Base-by-base conservation (phyloP, 352 stramenopile species). In the Phytophthora gonapodyides region DNA sequence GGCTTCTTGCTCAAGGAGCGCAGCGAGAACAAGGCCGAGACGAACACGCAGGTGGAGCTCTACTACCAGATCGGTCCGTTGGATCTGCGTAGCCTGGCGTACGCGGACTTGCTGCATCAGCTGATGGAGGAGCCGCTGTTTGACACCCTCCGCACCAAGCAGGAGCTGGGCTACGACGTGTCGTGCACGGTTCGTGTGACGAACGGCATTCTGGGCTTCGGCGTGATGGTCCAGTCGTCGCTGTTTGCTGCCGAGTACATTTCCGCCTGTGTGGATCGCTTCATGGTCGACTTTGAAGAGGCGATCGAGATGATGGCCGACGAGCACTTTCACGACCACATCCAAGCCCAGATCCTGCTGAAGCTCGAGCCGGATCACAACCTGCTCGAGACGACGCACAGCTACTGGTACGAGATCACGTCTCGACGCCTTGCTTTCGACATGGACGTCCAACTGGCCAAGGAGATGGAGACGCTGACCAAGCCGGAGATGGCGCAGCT, bases 81-180 rank as follows among this genome's bases (percentile, higher is more conserved):
- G 53, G 81, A 67, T 43, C 31, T 94, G 30, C 71, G 72, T 5
- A 64, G 68, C 24, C 67, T 93, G 30, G 86, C 85, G n/a, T 85
- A 91, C 42, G 83, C 80, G 0, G 87, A 96, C 46, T 67, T 97
- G 60, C 62, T 97, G 9, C 83, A 96, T 48, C 79, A 94, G 44
- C 67, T 96, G 47, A 97, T 97, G 87, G 87, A 93, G 41, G 89
- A 97, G 51, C 89, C 89, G 21, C 65, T 96, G 13, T 97, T 96
- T 61, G 87, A 96, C 41, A 87, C 82, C 1, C 63, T 97, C 19
- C 82, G 89, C 24, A 97, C 89, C 1, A 96, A 96, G 63, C 75
- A 96, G 55, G 88, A 96, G 55, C 73, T 97, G 3, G 88, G 88
- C 2, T 97, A 97, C 69, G 84, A 93, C 31, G 88, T 97, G 10